Evolutionary conservation across 1,284 basidiomycete species (phyloP), one percentile per base, ranked within the genome.

Genomic region (Boletus semigastroideus): DNA sequence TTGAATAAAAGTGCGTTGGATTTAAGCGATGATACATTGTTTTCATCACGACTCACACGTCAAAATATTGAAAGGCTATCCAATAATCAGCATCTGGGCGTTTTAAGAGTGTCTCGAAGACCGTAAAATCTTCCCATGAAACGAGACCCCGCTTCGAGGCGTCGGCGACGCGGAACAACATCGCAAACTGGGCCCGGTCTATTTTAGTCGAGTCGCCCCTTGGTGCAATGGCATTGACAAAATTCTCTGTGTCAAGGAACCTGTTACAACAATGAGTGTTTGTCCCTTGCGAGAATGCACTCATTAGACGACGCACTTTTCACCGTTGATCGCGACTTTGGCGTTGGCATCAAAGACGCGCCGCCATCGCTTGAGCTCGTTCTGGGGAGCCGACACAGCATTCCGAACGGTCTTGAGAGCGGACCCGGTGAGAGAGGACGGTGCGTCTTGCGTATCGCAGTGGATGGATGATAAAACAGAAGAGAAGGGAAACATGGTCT

Each of bases 21-120:
- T 37, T 49, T 50, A 30, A 25, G 30, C 3, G 20, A n/a, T 2
- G 17, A n/a, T 27, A n/a, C 12, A n/a, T 37, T 38, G 5, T 36
- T 48, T 28, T 25, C 19, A 14, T 30, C 16, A 11, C 7, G 16
- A 79, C 90, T 66, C 74, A 94, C 92, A 88, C 87, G 72, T 98
- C 94, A 68, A 98, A 98, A 68, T 92, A 95, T 67, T 90, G 87
- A 77, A 98, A 98, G 25, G 94, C 94, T 69, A 97, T 94, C 82
- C 90, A 92, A 71, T 95, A 94, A 69, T 95, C 93, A 33, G 94
- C 93, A 72, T 96, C 93, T 40, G 93, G 89, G 62, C 92, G 78
- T 71, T 94, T 93, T 63, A 94, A 72, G 59, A 92, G 74, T 16
- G 92, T 94, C 76, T 97, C 89, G 66, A 98, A 98, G 55, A 94